These are phyloP conservation scores for Ceratobasidium sp. DNA, from an alignment of 1,284 basidiomycete genomes.

Conservation along the genomic window DNA sequence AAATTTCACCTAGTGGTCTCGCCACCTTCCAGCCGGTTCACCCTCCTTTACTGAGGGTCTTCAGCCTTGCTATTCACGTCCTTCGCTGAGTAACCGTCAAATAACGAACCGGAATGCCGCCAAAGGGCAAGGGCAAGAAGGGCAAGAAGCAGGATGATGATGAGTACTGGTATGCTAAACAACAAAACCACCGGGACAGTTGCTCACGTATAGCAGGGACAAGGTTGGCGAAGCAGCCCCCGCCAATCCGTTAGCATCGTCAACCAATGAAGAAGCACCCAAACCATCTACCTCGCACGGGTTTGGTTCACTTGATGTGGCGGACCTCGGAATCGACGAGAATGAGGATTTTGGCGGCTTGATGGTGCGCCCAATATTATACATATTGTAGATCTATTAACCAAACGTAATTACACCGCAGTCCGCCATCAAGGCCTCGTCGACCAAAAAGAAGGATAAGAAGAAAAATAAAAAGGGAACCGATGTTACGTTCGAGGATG, in stretches of 20 bases:
- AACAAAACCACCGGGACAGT: conserved; percentile 24
- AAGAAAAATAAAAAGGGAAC: conserved; percentile 68
- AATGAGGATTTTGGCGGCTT: conserved; percentile 84
- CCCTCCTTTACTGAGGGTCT: background rate
- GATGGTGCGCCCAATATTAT: conserved; percentile 71
- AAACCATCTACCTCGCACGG: conserved; percentile 60
- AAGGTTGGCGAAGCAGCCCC: conserved; percentile 73
- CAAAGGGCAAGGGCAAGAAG: conserved; percentile 88
- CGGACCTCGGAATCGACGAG: conserved; percentile 66
- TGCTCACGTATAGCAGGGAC: conserved; percentile 66
- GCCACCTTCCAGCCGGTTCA: too few relatives aligned
- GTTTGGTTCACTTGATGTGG: conserved; percentile 66
- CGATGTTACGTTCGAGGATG: conserved; percentile 58
- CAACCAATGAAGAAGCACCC: conserved; percentile 60
- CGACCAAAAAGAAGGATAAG: conserved; percentile 74
- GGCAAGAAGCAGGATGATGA: conserved; percentile 83
- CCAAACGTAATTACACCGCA: conserved; percentile 51
- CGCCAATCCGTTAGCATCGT: conserved; percentile 57
- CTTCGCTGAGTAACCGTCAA: background rate
- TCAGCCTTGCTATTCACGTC: background rate
- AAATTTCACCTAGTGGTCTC: background rate
- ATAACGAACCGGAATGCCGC: conserved; percentile 70
- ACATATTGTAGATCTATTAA: conserved; percentile 5
- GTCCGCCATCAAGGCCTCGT: conserved; percentile 70
- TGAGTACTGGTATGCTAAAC: conserved; percentile 77